phyloP scores from a whole-genome alignment of 495 filamentous ascomycete genomes.

The Neurospora discreta region DNA sequence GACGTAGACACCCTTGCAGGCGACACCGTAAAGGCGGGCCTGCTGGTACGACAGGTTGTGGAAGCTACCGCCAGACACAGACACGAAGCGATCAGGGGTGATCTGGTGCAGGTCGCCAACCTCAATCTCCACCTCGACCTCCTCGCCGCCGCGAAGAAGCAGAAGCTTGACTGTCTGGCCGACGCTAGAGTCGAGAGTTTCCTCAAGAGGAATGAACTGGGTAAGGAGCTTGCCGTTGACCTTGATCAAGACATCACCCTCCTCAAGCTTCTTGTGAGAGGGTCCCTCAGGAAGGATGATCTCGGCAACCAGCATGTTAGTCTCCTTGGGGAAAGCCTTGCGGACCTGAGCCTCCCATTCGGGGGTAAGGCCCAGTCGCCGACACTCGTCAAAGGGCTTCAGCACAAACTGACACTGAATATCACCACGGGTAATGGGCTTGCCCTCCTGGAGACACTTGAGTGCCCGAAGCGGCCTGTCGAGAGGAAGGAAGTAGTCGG shows the following conservation, averaged over 20 bases:
- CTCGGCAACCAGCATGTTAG: slow-evolving; percentile 93
- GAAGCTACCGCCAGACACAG: slow-evolving; percentile 86
- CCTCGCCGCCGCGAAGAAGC: slow-evolving; percentile 78
- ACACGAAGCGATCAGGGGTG: slow-evolving; percentile 89
- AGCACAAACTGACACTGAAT: slow-evolving; percentile 96
- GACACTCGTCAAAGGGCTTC: slow-evolving; percentile 96
- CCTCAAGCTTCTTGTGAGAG: slow-evolving; percentile 71
- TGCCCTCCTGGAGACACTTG: slow-evolving; percentile 65
- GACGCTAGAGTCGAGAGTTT: slow-evolving; percentile 83
- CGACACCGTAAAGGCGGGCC: slow-evolving; percentile 83
- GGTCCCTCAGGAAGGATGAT: slow-evolving; percentile 88
- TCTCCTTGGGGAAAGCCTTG: slow-evolving; percentile 78
- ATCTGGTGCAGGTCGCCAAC: slow-evolving; percentile 91
- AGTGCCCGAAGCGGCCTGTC: slow-evolving; percentile 82
- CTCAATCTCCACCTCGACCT: slow-evolving; percentile 72
- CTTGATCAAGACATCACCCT: slow-evolving; percentile 91
- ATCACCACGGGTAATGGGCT: slow-evolving; percentile 74
- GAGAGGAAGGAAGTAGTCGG: slow-evolving; percentile 93
- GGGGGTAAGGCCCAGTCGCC: slow-evolving; percentile 71
- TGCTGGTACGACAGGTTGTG: slow-evolving; percentile 96
- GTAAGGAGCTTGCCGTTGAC: slow-evolving; percentile 92
- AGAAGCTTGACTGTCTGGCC: slow-evolving; percentile 60
- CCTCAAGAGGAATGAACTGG: slow-evolving; percentile 87
- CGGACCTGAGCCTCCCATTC: slow-evolving; percentile 80
- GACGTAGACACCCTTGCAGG: slow-evolving; percentile 83